phyloP scores from a whole-genome alignment of 148 eudicot species.

The Agrostemma githago region DNA sequence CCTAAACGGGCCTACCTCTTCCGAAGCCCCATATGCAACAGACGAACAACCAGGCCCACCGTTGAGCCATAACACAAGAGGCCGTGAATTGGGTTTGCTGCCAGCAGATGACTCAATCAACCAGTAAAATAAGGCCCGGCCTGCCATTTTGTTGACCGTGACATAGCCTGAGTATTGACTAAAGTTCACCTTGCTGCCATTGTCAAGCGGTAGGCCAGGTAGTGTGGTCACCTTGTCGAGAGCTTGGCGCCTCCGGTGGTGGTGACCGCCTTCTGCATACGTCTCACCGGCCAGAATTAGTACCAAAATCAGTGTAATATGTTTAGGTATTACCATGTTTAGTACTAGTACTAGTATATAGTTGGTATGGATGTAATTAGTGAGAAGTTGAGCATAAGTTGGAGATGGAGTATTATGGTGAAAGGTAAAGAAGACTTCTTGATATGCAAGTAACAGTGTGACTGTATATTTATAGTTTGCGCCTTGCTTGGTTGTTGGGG shows the following conservation, averaged over 20 bases:
- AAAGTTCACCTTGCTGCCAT: slow-evolving; percentile 14
- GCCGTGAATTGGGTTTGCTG: slow-evolving; percentile 19
- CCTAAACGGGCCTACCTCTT: slow-evolving; percentile 40
- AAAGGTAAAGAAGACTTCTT: slow-evolving; percentile 21
- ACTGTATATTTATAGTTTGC: slow-evolving; percentile 21
- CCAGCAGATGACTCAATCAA: slow-evolving; percentile 24
- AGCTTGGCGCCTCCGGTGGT: slow-evolving; percentile 1
- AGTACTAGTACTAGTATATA: background rate
- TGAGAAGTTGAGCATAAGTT: background rate
- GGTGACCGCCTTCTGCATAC: background rate
- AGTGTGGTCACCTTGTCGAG: slow-evolving; percentile 18
- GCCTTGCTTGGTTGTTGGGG: slow-evolving; percentile 12
- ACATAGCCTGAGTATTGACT: slow-evolving; percentile 34
- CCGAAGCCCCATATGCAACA: slow-evolving; percentile 43
- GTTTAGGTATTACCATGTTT: background rate
- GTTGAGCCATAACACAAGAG: slow-evolving; percentile 38
- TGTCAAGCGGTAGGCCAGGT: slow-evolving; percentile 27
- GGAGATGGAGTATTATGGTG: background rate
- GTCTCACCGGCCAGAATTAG: slow-evolving; percentile 1
- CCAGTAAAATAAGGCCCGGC: slow-evolving; percentile 33
- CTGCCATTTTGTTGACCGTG: slow-evolving; percentile 25
- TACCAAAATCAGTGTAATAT: slow-evolving; percentile 1
- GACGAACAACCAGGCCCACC: slow-evolving; percentile 48
- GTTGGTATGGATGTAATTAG: slow-evolving; percentile 5
- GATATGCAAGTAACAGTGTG: slow-evolving; percentile 21